phyloP scores from a whole-genome alignment of 371 early-diverging fungal species.

The Mucor mucedo region DNA sequence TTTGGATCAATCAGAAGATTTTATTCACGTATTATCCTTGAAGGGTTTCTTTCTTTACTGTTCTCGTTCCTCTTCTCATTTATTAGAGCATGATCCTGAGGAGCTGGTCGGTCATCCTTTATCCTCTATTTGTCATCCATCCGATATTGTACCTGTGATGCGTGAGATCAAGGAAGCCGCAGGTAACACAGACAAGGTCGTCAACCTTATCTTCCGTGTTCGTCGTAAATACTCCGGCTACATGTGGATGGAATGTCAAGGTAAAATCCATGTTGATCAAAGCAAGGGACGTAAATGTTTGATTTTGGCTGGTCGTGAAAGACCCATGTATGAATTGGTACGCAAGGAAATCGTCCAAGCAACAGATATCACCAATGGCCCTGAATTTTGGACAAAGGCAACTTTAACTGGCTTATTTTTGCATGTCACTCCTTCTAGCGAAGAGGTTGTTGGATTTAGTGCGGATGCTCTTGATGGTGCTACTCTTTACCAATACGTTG shows the following conservation, averaged over 20 bases:
- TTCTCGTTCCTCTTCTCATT: constrained; percentile 46
- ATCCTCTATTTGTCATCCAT: constrained; percentile 65
- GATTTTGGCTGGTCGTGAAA: constrained; percentile 64
- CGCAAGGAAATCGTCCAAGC: constrained; percentile 35
- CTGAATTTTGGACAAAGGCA: constrained; percentile 63
- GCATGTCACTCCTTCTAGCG: constrained; percentile 44
- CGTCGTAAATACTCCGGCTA: constrained; percentile 60
- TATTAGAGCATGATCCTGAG: constrained; percentile 59
- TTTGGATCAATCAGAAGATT: constrained; percentile 55
- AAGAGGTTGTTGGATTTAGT: constrained; percentile 43
- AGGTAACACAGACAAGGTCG: constrained; percentile 28
- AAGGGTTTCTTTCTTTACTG: constrained; percentile 70
- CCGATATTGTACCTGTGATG: constrained; percentile 67
- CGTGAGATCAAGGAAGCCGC: constrained; percentile 63
- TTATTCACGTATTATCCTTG: constrained; percentile 66
- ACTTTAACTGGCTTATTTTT: constrained; percentile 62
- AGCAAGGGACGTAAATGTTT: constrained; percentile 68
- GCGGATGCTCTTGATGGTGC: constrained; percentile 51
- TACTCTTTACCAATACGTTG: constrained; percentile 57
- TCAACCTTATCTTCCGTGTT: constrained; percentile 65
- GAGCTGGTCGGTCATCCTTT: constrained; percentile 63
- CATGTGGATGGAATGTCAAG: constrained; percentile 68
- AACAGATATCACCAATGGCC: constrained; percentile 18
- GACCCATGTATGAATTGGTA: constrained; percentile 44
- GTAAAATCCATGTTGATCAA: constrained; percentile 59